Evolutionary conservation across 768 basidiomycete species (phyloP), one percentile per base, ranked within the genome.

Genomic region (Coprinellus micaceus): DNA sequence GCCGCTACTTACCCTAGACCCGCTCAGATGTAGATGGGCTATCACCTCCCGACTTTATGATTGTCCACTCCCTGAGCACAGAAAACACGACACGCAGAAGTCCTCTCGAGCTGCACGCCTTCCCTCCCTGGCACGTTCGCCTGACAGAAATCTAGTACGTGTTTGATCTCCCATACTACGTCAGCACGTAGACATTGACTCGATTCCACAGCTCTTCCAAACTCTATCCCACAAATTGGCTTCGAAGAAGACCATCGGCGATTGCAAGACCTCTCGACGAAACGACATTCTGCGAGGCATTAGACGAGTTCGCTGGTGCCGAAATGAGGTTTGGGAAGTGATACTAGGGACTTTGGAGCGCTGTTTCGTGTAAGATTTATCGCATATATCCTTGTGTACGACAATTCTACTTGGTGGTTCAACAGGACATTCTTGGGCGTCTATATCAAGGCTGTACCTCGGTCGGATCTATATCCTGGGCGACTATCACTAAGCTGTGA

Each of bases 51-150:
- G 89, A 93, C 62, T 81, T 93, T 49, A 81, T 91, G 77, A 83
- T 93, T 60, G 75, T 91, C 15, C 88, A 92, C 64, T 73, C 82
- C 45, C 58, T 88, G 21, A 72, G 71, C 29, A 70, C 74, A 2
- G 66, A 71, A 12, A 69, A 63, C 47, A 67, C 67, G 36, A 68
- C 71, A 36, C 66, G 64, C 37, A 52, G 37, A 52, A 63, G 72
- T 22, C 82, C 87, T 1, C 68, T 86, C 50, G 88, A 91, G 66
- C 72, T 91, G 21, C 72, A 86, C 61, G 87, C 86, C 4, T 91
- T 87, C 63, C 91, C 91, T 17, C 91, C 91, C 15, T 93, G 91
- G 90, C 91, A 93, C 62, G 82, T 85, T n/a, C 76, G 85, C 54
- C 71, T 93, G 40, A 89, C 88, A 44, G 91, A 93, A 68, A 84